Evolutionary conservation across 768 basidiomycete species (phyloP), one percentile per base, ranked within the genome.

Genomic region (Obba rivulosa): DNA sequence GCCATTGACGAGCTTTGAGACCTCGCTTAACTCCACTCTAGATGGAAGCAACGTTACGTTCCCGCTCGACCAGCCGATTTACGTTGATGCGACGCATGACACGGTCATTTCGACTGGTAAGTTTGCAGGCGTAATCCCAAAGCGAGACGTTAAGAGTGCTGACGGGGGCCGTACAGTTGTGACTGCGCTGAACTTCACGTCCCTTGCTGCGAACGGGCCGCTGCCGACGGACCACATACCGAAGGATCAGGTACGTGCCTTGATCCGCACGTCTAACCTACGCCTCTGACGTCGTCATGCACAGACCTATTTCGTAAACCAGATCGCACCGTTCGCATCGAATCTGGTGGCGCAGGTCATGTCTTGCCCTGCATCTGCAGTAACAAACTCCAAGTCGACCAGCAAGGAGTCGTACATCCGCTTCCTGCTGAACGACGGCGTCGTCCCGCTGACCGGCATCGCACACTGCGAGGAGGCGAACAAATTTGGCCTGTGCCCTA

Each of bases 361-460:
- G 34, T 61, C 65, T 10, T 77, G 74, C 56, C 61, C 65, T 25
- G 62, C 57, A 38, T 50, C 52, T 7, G 43, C 48, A 58, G 20
- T 14, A 9, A 48, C 37, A 11, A 40, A 49, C 24, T 21, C 53
- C 14, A 34, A 43, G 2, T 55, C 62, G 4, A 61, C 65, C 13
- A 58, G 69, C 46, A 49, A 46, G 42, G 36, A 50, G 23, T 48
- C 48, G 28, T 57, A 46, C 53, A 69, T 77, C 49, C 63, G 76
- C 16, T 68, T 72, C 60, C 64, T 76, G 40, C 62, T 76, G 21
- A 79, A 79, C 56, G 78, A 79, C 55, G 76, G 65, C 2, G 66
- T 72, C 3, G 62, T 77, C 1, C 77, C 76, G 9, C 61, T 77
- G 11, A 73, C 71, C 2, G 67, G 70, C 14, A 61, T 78, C 41